Percentiles rank a stretch among this genome's conserved stretches.
Conservation (phyloP, 192 early-diverging fungal species). For the Mortierella hygrophila region DNA sequence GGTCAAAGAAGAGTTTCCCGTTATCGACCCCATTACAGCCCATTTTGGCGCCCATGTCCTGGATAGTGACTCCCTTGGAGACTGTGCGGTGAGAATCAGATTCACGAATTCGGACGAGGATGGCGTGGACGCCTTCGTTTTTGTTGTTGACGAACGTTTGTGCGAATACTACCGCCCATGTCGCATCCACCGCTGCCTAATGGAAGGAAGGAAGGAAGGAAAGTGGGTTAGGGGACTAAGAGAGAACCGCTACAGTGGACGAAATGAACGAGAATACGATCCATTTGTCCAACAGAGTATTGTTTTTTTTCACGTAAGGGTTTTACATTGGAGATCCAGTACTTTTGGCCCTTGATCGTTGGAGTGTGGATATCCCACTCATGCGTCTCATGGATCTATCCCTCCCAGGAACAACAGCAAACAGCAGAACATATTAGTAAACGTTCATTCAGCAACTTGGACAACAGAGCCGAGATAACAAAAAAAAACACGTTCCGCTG, state of each 20-base stretch:
- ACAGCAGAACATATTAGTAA: background rate
- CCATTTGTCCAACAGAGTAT: too few relatives aligned
- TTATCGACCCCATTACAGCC: conserved; percentile 83
- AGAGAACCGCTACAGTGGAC: background rate
- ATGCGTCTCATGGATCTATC: conserved; percentile 61
- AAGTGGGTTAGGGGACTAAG: background rate
- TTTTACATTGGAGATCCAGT: conserved; percentile 82
- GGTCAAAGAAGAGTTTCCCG: conserved; percentile 68
- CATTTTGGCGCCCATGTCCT: conserved; percentile 78
- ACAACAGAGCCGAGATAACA: background rate
- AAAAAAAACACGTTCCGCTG: background rate
- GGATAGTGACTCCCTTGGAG: conserved; percentile 71
- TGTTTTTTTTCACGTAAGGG: background rate
- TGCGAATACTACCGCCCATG: conserved; percentile 79
- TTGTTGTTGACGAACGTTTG: conserved; percentile 73
- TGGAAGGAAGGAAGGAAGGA: background rate
- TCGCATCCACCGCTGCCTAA: conserved; percentile 70
- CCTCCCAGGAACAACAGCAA: background rate
- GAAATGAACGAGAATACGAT: too few relatives aligned
- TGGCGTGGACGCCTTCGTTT: conserved; percentile 76
- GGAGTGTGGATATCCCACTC: conserved; percentile 81
- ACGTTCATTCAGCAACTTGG: background rate
- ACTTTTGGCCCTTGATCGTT: conserved; percentile 74
- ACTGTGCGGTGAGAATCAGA: conserved; percentile 62
- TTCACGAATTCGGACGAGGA: conserved; percentile 77